Evolutionary conservation across 305 asterid genomes (phyloP), one percentile per base, ranked within the genome.

Genomic region (Fraxinus xanthoxyloides): DNA sequence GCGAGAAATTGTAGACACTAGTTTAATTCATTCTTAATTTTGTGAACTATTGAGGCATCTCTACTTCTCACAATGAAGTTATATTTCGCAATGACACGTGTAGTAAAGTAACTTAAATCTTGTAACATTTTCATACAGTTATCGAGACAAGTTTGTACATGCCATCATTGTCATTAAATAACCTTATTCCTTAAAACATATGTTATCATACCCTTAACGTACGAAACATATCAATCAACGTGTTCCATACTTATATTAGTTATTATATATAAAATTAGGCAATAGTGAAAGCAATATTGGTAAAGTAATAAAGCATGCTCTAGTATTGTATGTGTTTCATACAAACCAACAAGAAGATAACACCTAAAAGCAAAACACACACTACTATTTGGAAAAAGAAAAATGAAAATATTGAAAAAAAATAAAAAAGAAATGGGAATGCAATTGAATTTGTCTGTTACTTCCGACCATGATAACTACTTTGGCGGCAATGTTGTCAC

Each of bases 401-500:
- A 40, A 40, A 32, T n/a, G 10, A 1, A 35, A n/a, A 35, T 70
- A 72, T 65, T 56, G 1, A 48, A 40, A 54, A 32, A 32, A 48
- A 48, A 46, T 13, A 65, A 61, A 48, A 69, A 5, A 51, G 63
- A 80, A 46, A 80, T 63, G 80, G 88, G 86, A 48, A 17, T 48
- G 85, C 61, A 85, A 65, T 87, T 77, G 82, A 80, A 83, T 85
- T 92, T 90, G 96, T 48, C 61, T 48, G 21, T 4, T 84, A 78
- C 75, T 87, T 86, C 91, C 91, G 90, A 88, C 94, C 92, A 80
- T 72, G 82, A 80, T 85, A 86, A 85, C 92, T 31, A 83, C 88
- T 88, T 88, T 92, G 85, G 89, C 87, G 93, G 92, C 89, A 89
- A 23, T 89, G 85, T 84, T 89, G 93, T 90, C 91, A 79, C 92